Percentiles rank a stretch among this genome's conserved stretches.
Evolutionary conservation across 2,329 filamentous ascomycete species (phyloP).

Genomic region (Fusarium stilboides): DNA sequence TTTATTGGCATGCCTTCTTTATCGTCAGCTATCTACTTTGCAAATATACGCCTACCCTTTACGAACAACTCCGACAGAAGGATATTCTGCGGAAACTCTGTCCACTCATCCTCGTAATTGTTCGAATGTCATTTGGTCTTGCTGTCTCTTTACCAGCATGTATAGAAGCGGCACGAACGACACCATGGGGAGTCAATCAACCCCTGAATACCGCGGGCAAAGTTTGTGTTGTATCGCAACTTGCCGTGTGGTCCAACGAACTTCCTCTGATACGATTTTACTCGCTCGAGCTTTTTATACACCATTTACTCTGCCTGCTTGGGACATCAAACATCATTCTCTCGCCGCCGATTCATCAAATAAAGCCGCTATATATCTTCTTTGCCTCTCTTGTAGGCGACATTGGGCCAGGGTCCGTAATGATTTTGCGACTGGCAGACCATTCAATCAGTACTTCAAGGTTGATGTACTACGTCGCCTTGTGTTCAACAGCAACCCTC

Average conservation of each 20-base stretch:
- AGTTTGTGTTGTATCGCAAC: conserved; percentile 47
- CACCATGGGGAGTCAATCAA: conserved; percentile 42
- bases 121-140: conserved; percentile 50
- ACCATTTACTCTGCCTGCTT: conserved; percentile 47
- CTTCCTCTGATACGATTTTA: conserved; percentile 28
- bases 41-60: conserved; percentile 19
- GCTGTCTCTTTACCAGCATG: conserved; percentile 42
- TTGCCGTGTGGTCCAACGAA: conserved; percentile 46
- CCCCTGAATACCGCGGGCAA: conserved; percentile 40
- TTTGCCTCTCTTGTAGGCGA: conserved; percentile 49
- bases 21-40: conserved; percentile 28
- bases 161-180: conserved; percentile 36
- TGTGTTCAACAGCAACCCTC: conserved; percentile 33
- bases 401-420: conserved; percentile 37
- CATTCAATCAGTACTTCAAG: conserved; percentile 28
- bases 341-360: conserved; percentile 44
- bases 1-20: conserved; percentile 44
- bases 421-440: conserved; percentile 41
- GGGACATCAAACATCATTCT: conserved; percentile 43
- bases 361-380: conserved; percentile 48
- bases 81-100: conserved; percentile 33
- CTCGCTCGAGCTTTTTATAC: conserved; percentile 44
- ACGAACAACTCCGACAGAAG: conserved; percentile 32
- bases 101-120: conserved; percentile 34
- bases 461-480: conserved; percentile 30